Evolutionary conservation across 1,284 basidiomycete genomes (phyloP), one percentile per base, ranked within the genome.

Genomic region (Mycena citricolor): DNA sequence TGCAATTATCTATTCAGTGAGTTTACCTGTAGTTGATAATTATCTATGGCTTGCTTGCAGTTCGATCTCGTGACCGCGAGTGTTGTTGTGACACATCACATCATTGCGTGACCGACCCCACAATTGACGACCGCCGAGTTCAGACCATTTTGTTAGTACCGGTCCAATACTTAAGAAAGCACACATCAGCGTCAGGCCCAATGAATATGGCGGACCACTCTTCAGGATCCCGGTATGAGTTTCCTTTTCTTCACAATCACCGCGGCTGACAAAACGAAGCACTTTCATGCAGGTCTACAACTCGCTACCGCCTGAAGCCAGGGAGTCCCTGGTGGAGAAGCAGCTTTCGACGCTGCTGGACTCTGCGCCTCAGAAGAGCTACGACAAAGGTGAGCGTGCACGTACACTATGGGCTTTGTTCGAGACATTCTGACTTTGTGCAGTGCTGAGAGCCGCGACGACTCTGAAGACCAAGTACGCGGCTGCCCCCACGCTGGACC

Each of bases 401-500:
- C 42, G 23, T 33, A 31, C 1, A 33, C 22, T 28, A 21, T 14
- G 16, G 5, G 35, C 23, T 32, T 13, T 25, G 8, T 21, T 17
- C 21, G 23, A 30, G 16, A 23, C 24, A 25, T 39, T 26, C n/a
- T n/a, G n/a, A n/a, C n/a, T n/a, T n/a, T 23, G 28, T 25, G 30
- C 44, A 58, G 64, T 65, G 4, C 14, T 68, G 10, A 54, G 61
- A 3, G 57, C 65, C 5, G 67, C 66, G 2, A 52, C 59, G 16
- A 57, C 64, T 17, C 54, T 71, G 34, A 63, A 70, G 39, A 61
- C 59, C 20, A 67, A 64, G 31, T 68, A 70, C 51, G 56, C 61
- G 2, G 56, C 50, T 16, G 66, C 74, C 24, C 81, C 82, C 0
- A 48, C 60, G 0, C 61, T 84, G 14, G 68, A 81, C 61, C 56